Percentiles rank a stretch among this genome's conserved stretches.
phyloP scores from a whole-genome alignment of 2,329 filamentous ascomycete species.

The Colletotrichum tamarilloi region DNA sequence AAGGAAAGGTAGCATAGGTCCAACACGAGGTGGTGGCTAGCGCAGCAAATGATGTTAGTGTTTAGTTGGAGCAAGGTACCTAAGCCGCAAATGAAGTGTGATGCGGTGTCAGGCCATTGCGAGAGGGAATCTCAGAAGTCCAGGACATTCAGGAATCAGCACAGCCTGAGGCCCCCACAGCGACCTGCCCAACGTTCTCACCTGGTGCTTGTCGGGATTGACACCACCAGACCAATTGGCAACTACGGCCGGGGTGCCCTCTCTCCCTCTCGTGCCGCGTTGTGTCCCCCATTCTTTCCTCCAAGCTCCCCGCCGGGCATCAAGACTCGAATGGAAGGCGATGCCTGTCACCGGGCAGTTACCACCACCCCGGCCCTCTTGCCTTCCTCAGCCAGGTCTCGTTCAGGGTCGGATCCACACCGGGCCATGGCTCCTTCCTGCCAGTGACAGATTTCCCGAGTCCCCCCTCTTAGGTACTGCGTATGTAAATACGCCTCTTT shows the following conservation, averaged over 20 bases:
- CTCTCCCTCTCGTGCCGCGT: background rate
- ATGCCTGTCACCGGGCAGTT: background rate
- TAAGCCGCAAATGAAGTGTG: background rate
- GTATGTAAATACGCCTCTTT: background rate
- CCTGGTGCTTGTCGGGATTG: background rate
- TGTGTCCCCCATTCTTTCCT: background rate
- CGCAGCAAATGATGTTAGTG: background rate
- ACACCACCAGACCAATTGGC: background rate
- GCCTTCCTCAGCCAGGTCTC: background rate
- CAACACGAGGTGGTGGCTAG: background rate
- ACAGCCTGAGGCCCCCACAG: conserved; percentile 9
- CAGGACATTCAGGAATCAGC: background rate
- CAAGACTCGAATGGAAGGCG: background rate
- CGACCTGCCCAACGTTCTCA: conserved; percentile 3
- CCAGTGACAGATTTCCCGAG: background rate
- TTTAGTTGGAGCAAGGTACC: no score
- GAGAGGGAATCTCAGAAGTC: background rate
- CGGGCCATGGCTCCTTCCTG: background rate
- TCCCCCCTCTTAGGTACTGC: background rate
- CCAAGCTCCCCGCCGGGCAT: background rate
- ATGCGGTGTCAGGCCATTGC: background rate
- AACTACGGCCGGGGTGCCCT: background rate
- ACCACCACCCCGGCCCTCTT: background rate
- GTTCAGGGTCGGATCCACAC: conserved; percentile 23
- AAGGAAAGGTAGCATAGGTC: background rate